Conservation (phyloP, 768 basidiomycete genomes). For the Serendipita sp. region DNA sequence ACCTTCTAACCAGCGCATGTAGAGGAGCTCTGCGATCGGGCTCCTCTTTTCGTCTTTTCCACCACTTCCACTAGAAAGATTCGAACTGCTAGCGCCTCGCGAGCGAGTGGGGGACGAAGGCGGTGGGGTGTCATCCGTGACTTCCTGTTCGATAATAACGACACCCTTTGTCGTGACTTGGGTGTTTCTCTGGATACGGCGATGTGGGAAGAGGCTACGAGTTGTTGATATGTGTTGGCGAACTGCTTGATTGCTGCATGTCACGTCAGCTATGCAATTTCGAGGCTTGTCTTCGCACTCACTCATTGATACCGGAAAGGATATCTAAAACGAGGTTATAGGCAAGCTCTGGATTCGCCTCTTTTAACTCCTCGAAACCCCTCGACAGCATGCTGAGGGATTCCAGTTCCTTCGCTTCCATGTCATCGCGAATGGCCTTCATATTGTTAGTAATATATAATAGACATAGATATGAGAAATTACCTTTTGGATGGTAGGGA, state of each 20-base stretch:
- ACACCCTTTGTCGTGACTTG: slow-evolving; percentile 76
- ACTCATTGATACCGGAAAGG: slow-evolving; percentile 84
- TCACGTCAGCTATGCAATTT: slow-evolving; percentile 8
- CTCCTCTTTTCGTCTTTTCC: slow-evolving; percentile 30
- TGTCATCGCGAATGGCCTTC: slow-evolving; percentile 30
- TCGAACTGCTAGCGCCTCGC: not conserved
- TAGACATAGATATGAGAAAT: slow-evolving; percentile 17
- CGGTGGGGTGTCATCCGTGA: slow-evolving; percentile 17
- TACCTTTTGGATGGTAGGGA: slow-evolving; percentile 66
- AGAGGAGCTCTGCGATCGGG: slow-evolving; percentile 90
- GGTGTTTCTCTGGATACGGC: slow-evolving; percentile 60
- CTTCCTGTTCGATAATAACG: slow-evolving; percentile 67
- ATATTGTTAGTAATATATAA: not conserved
- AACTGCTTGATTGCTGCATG: slow-evolving; percentile 52
- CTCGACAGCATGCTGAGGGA: slow-evolving; percentile 77
- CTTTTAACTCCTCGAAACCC: slow-evolving; percentile 76
- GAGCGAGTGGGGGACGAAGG: not conserved
- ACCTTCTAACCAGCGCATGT: slow-evolving; percentile 92
- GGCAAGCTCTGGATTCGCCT: slow-evolving; percentile 68
- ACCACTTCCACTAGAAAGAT: slow-evolving; percentile 2
- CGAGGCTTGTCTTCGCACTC: slow-evolving; percentile 21
- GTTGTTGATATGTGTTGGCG: slow-evolving; percentile 71
- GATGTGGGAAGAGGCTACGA: slow-evolving; percentile 67
- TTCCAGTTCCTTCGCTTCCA: slow-evolving; percentile 79
- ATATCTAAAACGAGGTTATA: slow-evolving; percentile 84